A percentile compares a stretch with the other conserved stretches of the same genome.
phyloP scores from a whole-genome alignment of 1,284 basidiomycete species.

The Phellopilus nigrolimitatus region DNA sequence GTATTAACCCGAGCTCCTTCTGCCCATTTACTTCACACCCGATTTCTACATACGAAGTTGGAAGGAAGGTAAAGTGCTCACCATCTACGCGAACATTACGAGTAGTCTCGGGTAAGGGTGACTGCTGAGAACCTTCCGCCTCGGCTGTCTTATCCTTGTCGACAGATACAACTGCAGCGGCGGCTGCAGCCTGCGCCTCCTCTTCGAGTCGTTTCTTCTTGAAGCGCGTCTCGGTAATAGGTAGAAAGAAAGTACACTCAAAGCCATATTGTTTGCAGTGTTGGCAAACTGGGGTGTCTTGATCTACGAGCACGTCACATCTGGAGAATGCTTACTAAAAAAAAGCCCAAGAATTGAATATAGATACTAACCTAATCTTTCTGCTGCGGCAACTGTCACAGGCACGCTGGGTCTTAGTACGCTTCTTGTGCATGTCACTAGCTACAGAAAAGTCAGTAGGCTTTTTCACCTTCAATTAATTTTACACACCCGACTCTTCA shows the following conservation, averaged over 20 bases:
- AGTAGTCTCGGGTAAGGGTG: conserved; percentile 18
- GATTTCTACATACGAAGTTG: neutral
- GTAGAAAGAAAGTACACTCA: conserved; percentile 95
- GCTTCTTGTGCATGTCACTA: conserved; percentile 66
- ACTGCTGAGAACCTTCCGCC: conserved; percentile 33
- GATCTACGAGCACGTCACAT: conserved; percentile 72
- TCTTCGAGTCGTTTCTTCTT: conserved; percentile 87
- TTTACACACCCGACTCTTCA: conserved; percentile 46
- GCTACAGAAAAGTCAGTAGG: conserved; percentile 24
- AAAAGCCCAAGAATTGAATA: neutral
- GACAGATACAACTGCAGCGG: conserved; percentile 32
- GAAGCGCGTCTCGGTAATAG: conserved; percentile 97
- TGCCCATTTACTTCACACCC: neutral
- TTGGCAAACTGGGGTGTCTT: conserved; percentile 74
- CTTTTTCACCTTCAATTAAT: neutral
- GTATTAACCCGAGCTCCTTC: neutral
- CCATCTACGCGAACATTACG: conserved; percentile 22
- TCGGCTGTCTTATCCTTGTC: conserved; percentile 34
- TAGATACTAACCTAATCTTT: conserved; percentile 68
- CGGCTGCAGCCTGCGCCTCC: conserved; percentile 42
- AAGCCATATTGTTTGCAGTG: conserved; percentile 88
- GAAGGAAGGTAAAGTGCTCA: conserved; percentile 10
- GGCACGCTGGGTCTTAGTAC: conserved; percentile 86
- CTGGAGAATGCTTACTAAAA: conserved; percentile 31
- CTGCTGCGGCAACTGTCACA: conserved; percentile 90